Base-by-base conservation (phyloP, 2,329 filamentous ascomycete genomes). In the Microcyclospora tardicrescens region DNA sequence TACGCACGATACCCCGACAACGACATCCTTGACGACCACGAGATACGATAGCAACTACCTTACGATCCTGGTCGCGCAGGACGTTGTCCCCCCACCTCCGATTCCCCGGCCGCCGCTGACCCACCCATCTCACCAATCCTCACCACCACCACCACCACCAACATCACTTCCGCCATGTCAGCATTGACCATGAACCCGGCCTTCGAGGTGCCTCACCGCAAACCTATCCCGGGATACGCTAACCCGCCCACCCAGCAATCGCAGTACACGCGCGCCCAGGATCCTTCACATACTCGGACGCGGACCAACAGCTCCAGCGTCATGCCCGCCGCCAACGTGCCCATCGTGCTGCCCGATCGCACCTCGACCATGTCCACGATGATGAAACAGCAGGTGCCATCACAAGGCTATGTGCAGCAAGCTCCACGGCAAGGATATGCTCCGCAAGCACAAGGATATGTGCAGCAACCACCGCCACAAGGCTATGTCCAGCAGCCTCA, bases 181-280 rank as follows among this genome's bases (percentile, higher is more conserved):
- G 39, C 43, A n/a, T 37, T 37, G 10, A 41, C 40, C 29, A 42
- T 47, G 37, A 33, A 42, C 28, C 39, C 39, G 12, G 33, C 29
- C 29, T 34, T 39, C 28, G 37, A 43, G 29, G 43, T 33, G 15
- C 45, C 39, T 9, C 39, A 42, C 39, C 38, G 43, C 6, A 48
- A 48, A 33, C 44, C 44, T 6, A 15, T 48, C 14, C 45, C 43
- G 9, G 33, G 36, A 31, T 39, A 40, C 27, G 38, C 14, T 16
- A 28, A 14, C 3, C 34, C 19, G 15, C 16, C 39, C 29, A 33
- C 28, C 28, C 39, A 33, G 30, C 39, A 28, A 27, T 10, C 14
- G 16, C 32, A 19, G 14, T 19, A 19, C 14, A 33, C n/a, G 36
- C 19, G 16, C 28, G 33, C 14, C 35, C 15, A 36, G 27, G 16